Conservation (phyloP, 2,329 filamentous ascomycete genomes). For the Ascochyta fabae region DNA sequence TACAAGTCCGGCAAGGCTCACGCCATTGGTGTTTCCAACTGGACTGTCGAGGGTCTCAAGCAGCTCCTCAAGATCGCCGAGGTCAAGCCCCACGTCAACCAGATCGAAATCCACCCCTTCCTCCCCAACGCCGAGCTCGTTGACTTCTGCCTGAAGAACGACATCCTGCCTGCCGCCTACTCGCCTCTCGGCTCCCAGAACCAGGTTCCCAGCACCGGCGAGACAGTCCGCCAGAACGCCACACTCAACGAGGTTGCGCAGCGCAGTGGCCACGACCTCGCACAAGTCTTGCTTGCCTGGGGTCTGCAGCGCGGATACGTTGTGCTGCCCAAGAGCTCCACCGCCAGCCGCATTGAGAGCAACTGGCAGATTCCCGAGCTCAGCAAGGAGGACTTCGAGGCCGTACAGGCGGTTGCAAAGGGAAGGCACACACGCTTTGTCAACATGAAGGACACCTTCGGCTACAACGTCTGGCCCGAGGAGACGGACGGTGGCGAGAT, state of each 20-base stretch:
- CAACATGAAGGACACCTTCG: conserved; percentile 83
- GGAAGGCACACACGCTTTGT: conserved; percentile 74
- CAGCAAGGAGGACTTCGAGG: conserved; percentile 60
- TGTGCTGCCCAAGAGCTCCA: conserved; percentile 52
- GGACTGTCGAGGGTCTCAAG: conserved; percentile 70
- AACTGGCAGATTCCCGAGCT: conserved; percentile 71
- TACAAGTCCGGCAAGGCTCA: conserved; percentile 66
- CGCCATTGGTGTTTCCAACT: conserved; percentile 77
- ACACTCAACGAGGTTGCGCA: conserved; percentile 70
- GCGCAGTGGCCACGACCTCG: conserved; percentile 76
- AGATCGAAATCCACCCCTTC: conserved; percentile 79
- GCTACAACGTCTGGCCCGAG: conserved; percentile 67
- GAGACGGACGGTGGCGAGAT: conserved; percentile 44
- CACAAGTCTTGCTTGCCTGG: conserved; percentile 85
- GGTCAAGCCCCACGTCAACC: conserved; percentile 73
- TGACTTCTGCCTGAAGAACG: conserved; percentile 64
- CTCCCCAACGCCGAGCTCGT: conserved; percentile 68
- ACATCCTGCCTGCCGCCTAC: conserved; percentile 68
- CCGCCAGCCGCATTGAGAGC: conserved; percentile 55
- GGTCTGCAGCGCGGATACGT: conserved; percentile 74
- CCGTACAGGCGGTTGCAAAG: conserved; percentile 68
- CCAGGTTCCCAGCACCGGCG: conserved; percentile 71
- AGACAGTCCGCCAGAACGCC: conserved; percentile 72
- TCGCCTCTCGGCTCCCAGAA: conserved; percentile 74
- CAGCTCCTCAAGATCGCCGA: conserved; percentile 70